These are phyloP conservation scores for Kandelia obovata DNA, from an alignment of 345 rosid genomes.

Conservation along the genomic window DNA sequence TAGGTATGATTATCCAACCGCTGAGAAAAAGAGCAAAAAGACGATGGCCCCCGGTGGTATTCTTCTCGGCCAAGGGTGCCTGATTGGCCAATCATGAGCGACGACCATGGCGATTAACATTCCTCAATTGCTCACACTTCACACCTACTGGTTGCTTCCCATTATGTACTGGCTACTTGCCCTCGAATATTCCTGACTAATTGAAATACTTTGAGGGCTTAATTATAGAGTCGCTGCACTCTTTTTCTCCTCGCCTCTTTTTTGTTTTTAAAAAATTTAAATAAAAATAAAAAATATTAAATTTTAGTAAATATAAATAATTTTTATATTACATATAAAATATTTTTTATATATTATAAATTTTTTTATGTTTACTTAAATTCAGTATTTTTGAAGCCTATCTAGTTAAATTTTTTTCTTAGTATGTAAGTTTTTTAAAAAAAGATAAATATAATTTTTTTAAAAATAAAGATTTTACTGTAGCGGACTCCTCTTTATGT, in stretches of 20 bases:
- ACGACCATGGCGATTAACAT: neutral
- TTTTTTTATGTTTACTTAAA: no score
- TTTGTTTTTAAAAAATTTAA: no score
- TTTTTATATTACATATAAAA: no score
- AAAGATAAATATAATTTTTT: neutral
- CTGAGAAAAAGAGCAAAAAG: neutral
- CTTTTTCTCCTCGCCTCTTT: neutral
- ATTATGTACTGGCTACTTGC: neutral
- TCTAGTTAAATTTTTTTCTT: slow-evolving; percentile 13
- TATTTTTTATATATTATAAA: no score
- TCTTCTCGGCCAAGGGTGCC: neutral
- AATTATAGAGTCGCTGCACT: neutral
- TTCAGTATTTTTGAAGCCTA: no score
- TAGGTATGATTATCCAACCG: slow-evolving; percentile 5
- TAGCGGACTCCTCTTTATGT: no score
- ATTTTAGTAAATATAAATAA: no score
- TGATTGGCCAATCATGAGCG: slow-evolving; percentile 2
- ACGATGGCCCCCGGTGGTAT: neutral
- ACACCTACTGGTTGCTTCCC: neutral
- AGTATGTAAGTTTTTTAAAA: slow-evolving; percentile 18
- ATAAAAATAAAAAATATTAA: no score
- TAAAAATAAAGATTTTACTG: no score
- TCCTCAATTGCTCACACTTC: neutral
- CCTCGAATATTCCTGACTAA: neutral
- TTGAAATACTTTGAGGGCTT: no score